Conservation (phyloP, 352 stramenopile genomes). For the Pythium monospermum region DNA sequence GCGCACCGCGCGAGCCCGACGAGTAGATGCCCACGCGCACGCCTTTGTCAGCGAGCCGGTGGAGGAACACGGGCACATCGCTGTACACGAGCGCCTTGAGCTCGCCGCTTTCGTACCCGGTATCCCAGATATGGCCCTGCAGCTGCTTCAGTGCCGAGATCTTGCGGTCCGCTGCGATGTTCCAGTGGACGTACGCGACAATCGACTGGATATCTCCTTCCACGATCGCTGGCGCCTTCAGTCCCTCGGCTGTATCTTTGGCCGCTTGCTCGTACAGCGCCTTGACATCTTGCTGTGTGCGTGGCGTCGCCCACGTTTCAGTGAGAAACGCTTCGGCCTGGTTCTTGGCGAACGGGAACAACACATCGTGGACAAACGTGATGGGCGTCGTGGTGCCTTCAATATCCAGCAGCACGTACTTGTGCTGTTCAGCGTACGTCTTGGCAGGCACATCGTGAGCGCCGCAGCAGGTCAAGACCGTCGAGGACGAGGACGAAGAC, state of each 20-base stretch:
- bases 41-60: constrained; percentile 63
- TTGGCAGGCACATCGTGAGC: constrained; percentile 1
- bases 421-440: constrained; percentile 73
- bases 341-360: constrained; percentile 89
- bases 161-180: constrained; percentile 77
- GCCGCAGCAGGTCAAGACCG: constrained; percentile 9
- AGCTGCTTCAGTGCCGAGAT: constrained; percentile 86
- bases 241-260: constrained; percentile 30
- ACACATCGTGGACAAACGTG: constrained; percentile 93
- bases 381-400: constrained; percentile 95
- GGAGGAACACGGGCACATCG: constrained; percentile 85
- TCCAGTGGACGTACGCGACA: constrained; percentile 62
- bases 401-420: constrained; percentile 94
- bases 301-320: constrained; percentile 44
- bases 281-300: constrained; percentile 45
- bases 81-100: constrained; percentile 89
- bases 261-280: constrained; percentile 43
- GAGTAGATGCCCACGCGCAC: constrained; percentile 92
- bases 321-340: constrained; percentile 56
- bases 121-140: constrained; percentile 88
- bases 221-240: constrained; percentile 25
- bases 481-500: background rate
- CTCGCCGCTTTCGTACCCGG: constrained; percentile 81
- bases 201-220: constrained; percentile 26
- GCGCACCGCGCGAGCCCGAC: constrained; percentile 85